Conservation (phyloP, 345 rosid genomes). For the Syzygium aromaticum region DNA sequence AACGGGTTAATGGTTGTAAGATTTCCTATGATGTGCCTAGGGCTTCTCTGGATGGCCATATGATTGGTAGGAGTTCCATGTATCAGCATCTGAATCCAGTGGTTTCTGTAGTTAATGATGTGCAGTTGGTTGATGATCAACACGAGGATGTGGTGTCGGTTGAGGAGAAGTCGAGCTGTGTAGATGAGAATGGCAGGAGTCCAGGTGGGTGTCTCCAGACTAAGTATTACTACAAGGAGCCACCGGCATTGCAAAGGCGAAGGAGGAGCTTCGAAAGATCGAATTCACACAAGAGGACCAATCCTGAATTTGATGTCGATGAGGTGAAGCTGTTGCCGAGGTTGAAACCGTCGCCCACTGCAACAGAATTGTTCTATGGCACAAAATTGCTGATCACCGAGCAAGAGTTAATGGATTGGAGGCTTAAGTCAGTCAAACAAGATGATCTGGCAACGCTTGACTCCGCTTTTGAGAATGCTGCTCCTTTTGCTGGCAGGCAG, state of each 20-base stretch:
- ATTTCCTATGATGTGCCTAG: conserved; percentile 49
- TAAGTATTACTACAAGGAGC: conserved; percentile 13
- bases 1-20: conserved; percentile 24
- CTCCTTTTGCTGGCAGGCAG: background rate
- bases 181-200: conserved; percentile 5
- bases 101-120: conserved; percentile 50
- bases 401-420: conserved; percentile 40
- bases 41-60: conserved; percentile 74
- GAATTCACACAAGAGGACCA: conserved; percentile 3
- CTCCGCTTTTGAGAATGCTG: background rate
- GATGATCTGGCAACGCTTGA: background rate
- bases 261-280: conserved; percentile 20
- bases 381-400: conserved; percentile 49
- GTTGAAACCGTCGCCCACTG: conserved; percentile 36
- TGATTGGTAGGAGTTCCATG: conserved; percentile 36
- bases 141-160: conserved; percentile 6
- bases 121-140: conserved; percentile 14
- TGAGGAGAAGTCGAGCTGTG: conserved; percentile 16
- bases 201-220: conserved; percentile 26
- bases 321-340: conserved; percentile 13
- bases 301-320: conserved; percentile 15
- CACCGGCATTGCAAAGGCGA: conserved; percentile 6
- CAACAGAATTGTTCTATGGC: conserved; percentile 32
- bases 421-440: conserved; percentile 20
- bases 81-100: conserved; percentile 31